Evolutionary conservation across 2,329 filamentous ascomycete genomes (phyloP).

Genomic region (Epichloe aotearoae): DNA sequence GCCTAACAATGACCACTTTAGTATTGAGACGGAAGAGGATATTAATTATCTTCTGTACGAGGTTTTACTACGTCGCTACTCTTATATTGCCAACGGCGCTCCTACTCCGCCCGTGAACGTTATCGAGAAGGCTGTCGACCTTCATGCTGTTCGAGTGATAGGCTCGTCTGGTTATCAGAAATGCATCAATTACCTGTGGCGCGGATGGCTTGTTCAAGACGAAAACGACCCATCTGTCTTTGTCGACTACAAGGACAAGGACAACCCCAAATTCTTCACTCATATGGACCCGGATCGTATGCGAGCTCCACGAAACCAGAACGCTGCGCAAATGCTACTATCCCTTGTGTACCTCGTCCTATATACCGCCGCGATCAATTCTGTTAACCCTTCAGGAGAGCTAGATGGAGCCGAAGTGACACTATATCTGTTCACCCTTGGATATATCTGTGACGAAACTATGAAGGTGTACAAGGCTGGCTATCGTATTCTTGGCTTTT

Average conservation of each 20-base stretch:
- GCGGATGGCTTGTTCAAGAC: slow-evolving; percentile 92
- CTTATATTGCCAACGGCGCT: slow-evolving; percentile 58
- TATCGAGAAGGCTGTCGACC: slow-evolving; percentile 83
- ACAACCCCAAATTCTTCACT: slow-evolving; percentile 59
- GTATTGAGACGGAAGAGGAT: slow-evolving; percentile 78
- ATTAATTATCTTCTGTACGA: slow-evolving; percentile 65
- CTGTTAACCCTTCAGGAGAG: slow-evolving; percentile 73
- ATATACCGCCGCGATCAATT: slow-evolving; percentile 87
- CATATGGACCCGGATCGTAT: slow-evolving; percentile 93
- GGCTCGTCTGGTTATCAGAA: slow-evolving; percentile 92
- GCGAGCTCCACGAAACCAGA: slow-evolving; percentile 86
- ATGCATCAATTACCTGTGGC: slow-evolving; percentile 86
- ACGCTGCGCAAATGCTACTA: slow-evolving; percentile 72
- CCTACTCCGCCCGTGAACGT: slow-evolving; percentile 70
- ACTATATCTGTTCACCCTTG: slow-evolving; percentile 82
- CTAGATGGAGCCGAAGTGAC: slow-evolving; percentile 73
- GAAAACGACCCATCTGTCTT: slow-evolving; percentile 84
- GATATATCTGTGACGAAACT: slow-evolving; percentile 78
- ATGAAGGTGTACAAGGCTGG: slow-evolving; percentile 92
- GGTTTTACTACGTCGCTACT: slow-evolving; percentile 78
- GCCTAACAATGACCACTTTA: slow-evolving; percentile 16
- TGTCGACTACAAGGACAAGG: slow-evolving; percentile 73
- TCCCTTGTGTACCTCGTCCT: slow-evolving; percentile 72
- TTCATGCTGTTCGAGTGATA: slow-evolving; percentile 81
- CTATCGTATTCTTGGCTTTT: slow-evolving; percentile 82